Evolutionary conservation across 495 filamentous ascomycete genomes (phyloP), one percentile per base, ranked within the genome.

Genomic region (Penicillium angulare): DNA sequence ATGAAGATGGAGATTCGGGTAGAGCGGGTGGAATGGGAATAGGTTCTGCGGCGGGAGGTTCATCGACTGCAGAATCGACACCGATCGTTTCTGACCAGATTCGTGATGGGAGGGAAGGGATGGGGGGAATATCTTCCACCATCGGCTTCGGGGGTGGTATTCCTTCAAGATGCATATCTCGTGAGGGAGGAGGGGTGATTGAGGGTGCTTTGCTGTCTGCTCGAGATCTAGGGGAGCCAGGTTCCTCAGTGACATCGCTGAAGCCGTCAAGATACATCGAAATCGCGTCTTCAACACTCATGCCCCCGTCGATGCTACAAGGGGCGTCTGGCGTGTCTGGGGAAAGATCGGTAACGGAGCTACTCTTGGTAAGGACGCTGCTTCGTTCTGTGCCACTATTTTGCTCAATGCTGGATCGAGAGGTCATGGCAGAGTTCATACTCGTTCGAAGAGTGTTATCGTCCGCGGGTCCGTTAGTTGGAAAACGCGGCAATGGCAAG

Each of bases 251-350:
- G 32, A 77, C 67, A 38, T 88, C 85, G 47, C 76, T 76, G 69
- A 93, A 92, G 0, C 91, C 90, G 55, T 86, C 83, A 47, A 88
- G 86, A 63, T 96, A 96, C 87, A 96, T 91, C 13, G 86, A 89
- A 69, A 96, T 93, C 7, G 89, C 86, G 73, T 96, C 92, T 56
- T 97, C 92, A 3, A 96, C 81, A 52, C 86, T 95, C 77, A 91
- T 86, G 4, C 82, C 84, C 49, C 82, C 86, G 49, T 89, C 86
- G 17, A 78, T 79, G 7, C 77, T 73, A 32, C 77, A 79, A 48
- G 76, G 71, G n/a, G 65, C 71, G 47, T 77, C 74, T 50, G 72
- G 77, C 23, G 71, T 76, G 41, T 89, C 77, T 26, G 81, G 76
- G n/a, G 80, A 88, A 7, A 72, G 61, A 47, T 83, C 80, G 13